Evolutionary conservation across 202 grass and related monocot genomes (phyloP), one percentile per base, ranked within the genome.

Genomic region (Brachypodium distachyon): DNA sequence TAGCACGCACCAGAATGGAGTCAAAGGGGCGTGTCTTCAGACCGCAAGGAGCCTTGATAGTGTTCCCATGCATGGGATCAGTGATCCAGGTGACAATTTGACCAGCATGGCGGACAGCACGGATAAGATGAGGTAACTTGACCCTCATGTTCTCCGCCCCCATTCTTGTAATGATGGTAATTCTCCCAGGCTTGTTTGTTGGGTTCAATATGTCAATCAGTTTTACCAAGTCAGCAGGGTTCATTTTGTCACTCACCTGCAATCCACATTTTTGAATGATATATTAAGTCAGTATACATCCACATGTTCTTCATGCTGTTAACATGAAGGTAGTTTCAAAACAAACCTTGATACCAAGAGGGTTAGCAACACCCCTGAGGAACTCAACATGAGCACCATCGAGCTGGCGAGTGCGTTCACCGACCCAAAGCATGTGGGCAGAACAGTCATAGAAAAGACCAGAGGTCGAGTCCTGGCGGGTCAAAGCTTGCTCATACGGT

Each of bases 391-490:
- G 90, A 21, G 90, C 85, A 14, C 82, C 85, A 1, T 88, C 82
- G 2, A 88, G 82, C 32, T 88, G 86, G 27, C 89, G 89, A 49
- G 89, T 92, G 44, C 89, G 82, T 63, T 92, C 89, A 6, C 89
- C 89, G n/a, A 83, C 86, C 89, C 89, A 92, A 26, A 92, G 89
- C 85, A 92, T 85, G 79, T 92, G 89, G 32, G 89, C 89, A 46
- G 89, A 92, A 9, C 86, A 88, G 27, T 92, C 90, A 2, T 92
- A 92, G 70, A 61, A 89, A 73, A 83, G 70, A 72, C 86, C 82
- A 12, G 90, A 61, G 36, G 86, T 88, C 28, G 90, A 92, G 79
- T 92, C 90, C 70, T 81, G 46, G 12, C 90, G 90, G 39, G 90
- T 92, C 34, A 92, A 59, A 40, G 86, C 47, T 81, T 92, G 90